These are phyloP conservation scores for Seiridium unicorne DNA, from an alignment of 2,329 filamentous ascomycete species.

Conservation along the genomic window DNA sequence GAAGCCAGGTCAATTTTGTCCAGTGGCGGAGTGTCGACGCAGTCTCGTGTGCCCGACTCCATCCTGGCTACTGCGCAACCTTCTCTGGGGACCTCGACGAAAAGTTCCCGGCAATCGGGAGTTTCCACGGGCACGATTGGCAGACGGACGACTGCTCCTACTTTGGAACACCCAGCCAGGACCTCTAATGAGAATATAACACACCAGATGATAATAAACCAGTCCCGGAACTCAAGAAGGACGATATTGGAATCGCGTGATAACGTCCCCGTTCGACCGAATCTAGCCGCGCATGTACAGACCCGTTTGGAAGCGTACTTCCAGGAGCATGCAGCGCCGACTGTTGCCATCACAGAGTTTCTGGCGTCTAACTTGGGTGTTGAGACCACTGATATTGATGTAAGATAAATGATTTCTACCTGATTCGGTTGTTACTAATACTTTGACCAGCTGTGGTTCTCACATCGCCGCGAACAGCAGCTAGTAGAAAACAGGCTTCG, in stretches of 20 bases:
- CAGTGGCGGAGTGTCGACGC: constrained; percentile 23
- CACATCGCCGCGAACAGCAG: constrained; percentile 50
- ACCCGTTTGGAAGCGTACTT: constrained; percentile 54
- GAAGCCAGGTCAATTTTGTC: constrained; percentile 14
- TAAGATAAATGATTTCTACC: constrained; percentile 23
- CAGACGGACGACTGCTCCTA: constrained; percentile 12
- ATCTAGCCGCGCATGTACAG: constrained; percentile 48
- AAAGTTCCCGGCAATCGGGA: neutral
- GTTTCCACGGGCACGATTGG: neutral
- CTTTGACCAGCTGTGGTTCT: constrained; percentile 44
- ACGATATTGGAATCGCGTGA: constrained; percentile 33
- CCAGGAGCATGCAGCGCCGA: constrained; percentile 44
- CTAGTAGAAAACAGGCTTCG: constrained; percentile 43
- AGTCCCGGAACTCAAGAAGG: constrained; percentile 38
- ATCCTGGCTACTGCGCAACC: neutral
- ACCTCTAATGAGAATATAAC: constrained; percentile 29
- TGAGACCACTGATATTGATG: constrained; percentile 48
- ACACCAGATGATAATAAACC: constrained; percentile 42
- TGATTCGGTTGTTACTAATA: constrained; percentile 12
- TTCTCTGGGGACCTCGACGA: neutral
- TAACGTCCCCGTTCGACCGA: constrained; percentile 40
- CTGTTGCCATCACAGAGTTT: constrained; percentile 48
- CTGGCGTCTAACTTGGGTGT: constrained; percentile 54
- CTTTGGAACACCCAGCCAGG: constrained; percentile 12
- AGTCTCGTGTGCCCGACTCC: neutral